Base-by-base conservation (phyloP, 805 yeast genomes). In the Myxozyma vanderwaltii region DNA sequence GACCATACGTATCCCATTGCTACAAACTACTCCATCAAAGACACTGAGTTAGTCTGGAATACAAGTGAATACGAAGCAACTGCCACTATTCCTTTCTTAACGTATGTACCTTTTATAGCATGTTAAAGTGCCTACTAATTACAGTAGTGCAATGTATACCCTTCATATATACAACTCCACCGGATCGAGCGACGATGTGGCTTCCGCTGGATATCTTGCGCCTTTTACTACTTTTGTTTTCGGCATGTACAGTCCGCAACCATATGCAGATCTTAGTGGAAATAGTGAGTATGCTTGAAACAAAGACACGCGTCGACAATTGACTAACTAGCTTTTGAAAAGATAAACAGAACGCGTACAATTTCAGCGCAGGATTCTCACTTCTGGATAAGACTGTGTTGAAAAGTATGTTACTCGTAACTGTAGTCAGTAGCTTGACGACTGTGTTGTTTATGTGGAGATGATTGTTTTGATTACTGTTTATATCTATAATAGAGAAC, bases 221-320 rank as follows among this genome's bases (percentile, higher is more conserved):
- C 65, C 75, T 2, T 68, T 69, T 52, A 41, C 62, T 35, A 40
- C 55, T 39, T 71, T 66, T 46, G 54, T 64, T 6, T 75, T 76
- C 58, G 78, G 76, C 27, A 67, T 76, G 47, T 76, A 76, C 62
- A 50, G 64, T 1, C 76, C 77, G 0, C 76, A 75, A 63, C 39
- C 69, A n/a, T 75, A 76, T 53, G 63, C 70, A 19, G 67, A 73
- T 10, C 54, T 58, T 6, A 48, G 46, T 24, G 54, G 64, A 39
- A 53, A n/a, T 23, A 33, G 52, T 48, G 27, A 7, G 52, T 33
- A 12, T n/a, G 27, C 23, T 27, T n/a, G n/a, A n/a, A n/a, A n/a
- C n/a, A n/a, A n/a, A n/a, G n/a, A n/a, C n/a, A n/a, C n/a, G n/a
- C n/a, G n/a, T n/a, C n/a, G n/a, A n/a, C n/a, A n/a, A n/a, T n/a